phyloP scores from a whole-genome alignment of 2,329 filamentous ascomycete genomes.

The Fusarium verrucosum region DNA sequence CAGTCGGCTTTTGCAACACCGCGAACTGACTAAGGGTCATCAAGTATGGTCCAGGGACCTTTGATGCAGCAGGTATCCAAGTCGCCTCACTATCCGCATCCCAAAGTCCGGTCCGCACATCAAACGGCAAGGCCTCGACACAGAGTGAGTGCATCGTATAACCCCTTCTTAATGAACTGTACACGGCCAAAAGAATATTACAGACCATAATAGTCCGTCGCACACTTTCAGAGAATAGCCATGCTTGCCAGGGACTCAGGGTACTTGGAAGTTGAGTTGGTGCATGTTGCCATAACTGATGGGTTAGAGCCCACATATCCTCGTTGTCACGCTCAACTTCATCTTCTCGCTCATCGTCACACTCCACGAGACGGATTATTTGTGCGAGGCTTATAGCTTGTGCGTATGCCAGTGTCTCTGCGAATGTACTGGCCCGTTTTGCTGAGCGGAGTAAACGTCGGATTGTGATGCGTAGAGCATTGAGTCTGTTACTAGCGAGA shows the following conservation, averaged over 20 bases:
- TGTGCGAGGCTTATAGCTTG: conserved; percentile 2
- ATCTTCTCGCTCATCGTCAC: not conserved
- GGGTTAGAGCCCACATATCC: not conserved
- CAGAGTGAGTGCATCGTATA: conserved; percentile 15
- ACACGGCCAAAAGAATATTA: not conserved
- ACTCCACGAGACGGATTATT: not conserved
- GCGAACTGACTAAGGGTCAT: not conserved
- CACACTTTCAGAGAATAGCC: conserved; percentile 6
- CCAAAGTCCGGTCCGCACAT: not conserved
- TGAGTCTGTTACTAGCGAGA: not conserved
- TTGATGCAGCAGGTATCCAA: not conserved
- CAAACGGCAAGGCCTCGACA: conserved; percentile 6
- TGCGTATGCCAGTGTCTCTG: not conserved
- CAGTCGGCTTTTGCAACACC: fast-evolving
- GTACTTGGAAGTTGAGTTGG: not conserved
- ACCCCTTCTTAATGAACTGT: conserved; percentile 3
- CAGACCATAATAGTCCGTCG: conserved; percentile 9
- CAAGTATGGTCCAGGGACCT: fast-evolving
- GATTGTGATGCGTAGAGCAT: not conserved
- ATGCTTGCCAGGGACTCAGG: conserved; percentile 8
- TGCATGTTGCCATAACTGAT: not conserved
- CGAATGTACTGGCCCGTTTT: not conserved
- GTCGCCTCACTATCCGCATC: not conserved
- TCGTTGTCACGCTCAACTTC: not conserved
- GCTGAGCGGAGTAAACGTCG: not conserved